Conservation (phyloP, 768 basidiomycete species). For the Tephrocybe rancida region DNA sequence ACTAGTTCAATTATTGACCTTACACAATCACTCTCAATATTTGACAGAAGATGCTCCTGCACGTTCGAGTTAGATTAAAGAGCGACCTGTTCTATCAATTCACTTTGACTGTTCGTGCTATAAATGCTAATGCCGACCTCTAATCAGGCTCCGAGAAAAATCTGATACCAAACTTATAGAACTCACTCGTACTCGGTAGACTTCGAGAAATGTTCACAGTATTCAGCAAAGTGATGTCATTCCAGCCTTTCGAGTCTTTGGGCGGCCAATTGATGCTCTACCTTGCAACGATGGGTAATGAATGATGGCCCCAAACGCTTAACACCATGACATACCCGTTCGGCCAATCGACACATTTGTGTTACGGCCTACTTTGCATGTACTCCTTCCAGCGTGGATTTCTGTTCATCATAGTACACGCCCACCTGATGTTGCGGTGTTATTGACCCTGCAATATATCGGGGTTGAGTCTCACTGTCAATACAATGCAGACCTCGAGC, state of each 20-base stretch:
- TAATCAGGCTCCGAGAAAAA: not conserved
- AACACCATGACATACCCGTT: not conserved
- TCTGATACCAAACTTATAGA: not conserved
- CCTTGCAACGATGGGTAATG: too few relatives aligned
- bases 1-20: not conserved
- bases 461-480: too few relatives aligned
- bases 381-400: not conserved
- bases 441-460: too few relatives aligned
- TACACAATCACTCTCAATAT: not conserved
- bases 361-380: not conserved
- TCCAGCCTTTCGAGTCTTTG: too few relatives aligned
- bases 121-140: not conserved
- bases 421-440: not conserved
- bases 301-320: not conserved
- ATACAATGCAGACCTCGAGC: not conserved
- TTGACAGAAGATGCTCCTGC: slow-evolving; percentile 9
- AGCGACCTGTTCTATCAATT: not conserved
- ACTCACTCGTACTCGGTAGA: not conserved
- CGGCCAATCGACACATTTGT: not conserved
- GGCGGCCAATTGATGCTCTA: too few relatives aligned
- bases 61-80: not conserved
- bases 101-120: not conserved
- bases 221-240: too few relatives aligned
- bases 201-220: too few relatives aligned
- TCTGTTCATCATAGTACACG: not conserved